Conservation (phyloP, 2,329 filamentous ascomycete species). For the Fusarium veterinarium region DNA sequence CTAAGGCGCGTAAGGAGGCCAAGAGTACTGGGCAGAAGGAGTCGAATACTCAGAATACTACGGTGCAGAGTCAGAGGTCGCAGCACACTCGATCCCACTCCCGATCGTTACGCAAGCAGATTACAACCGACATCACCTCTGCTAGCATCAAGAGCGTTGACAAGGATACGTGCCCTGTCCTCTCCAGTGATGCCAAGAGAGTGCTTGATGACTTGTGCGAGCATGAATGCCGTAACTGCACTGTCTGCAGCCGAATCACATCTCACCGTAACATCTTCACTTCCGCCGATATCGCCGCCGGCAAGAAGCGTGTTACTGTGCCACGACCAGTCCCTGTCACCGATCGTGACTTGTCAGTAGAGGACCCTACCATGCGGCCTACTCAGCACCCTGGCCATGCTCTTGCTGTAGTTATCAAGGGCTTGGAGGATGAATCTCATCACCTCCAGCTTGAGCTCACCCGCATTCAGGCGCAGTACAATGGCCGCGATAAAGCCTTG, state of each 20-base stretch:
- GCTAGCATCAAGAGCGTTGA: slow-evolving; percentile 42
- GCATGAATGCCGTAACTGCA: slow-evolving; percentile 68
- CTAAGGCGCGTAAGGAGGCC: slow-evolving; percentile 39
- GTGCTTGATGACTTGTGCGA: slow-evolving; percentile 65
- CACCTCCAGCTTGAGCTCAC: slow-evolving; percentile 80
- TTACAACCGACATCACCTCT: slow-evolving; percentile 39
- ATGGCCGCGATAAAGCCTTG: slow-evolving; percentile 73
- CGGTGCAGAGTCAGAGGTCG: slow-evolving; percentile 42
- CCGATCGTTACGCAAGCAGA: slow-evolving; percentile 43
- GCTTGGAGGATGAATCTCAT: slow-evolving; percentile 80
- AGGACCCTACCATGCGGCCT: slow-evolving; percentile 71
- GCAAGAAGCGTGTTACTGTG: slow-evolving; percentile 71
- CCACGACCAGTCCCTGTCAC: slow-evolving; percentile 75
- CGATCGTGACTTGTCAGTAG: slow-evolving; percentile 63
- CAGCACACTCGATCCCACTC: slow-evolving; percentile 44
- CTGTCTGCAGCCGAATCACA: slow-evolving; percentile 66
- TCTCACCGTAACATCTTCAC: slow-evolving; percentile 56
- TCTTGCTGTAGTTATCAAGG: slow-evolving; percentile 85
- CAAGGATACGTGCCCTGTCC: slow-evolving; percentile 54
- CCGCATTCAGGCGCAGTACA: slow-evolving; percentile 70
- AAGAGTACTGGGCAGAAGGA: slow-evolving; percentile 35
- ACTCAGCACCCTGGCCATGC: slow-evolving; percentile 77
- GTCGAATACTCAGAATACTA: slow-evolving; percentile 32
- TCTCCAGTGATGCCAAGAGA: slow-evolving; percentile 64
- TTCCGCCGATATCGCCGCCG: slow-evolving; percentile 51